These are phyloP conservation scores for Sporothrix euskadiensis DNA, from an alignment of 2,329 filamentous ascomycete species.

Conservation along the genomic window DNA sequence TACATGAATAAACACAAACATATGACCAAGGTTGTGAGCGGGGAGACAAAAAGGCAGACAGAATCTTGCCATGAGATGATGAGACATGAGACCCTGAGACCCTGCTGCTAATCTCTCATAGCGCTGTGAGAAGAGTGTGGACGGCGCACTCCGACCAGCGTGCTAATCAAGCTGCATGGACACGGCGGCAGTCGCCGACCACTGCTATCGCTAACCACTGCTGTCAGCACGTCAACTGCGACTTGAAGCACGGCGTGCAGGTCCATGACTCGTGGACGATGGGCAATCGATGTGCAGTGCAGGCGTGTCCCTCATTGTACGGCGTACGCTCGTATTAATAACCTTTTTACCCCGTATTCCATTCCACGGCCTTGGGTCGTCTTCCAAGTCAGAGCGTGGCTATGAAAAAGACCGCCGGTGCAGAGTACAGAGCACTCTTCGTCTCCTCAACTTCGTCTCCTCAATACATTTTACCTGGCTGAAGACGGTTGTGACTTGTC, in stretches of 20 bases:
- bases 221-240: conserved; percentile 15
- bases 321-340: neutral
- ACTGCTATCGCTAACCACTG: too few species aligned
- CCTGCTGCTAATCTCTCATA: neutral
- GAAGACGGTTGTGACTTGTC: neutral
- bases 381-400: neutral
- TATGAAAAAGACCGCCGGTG: neutral
- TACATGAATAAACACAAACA: too few species aligned
- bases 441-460: neutral
- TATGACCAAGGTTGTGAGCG: neutral
- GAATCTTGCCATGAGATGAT: neutral
- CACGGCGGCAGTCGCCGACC: neutral
- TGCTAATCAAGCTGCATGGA: neutral
- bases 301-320: neutral
- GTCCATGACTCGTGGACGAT: conserved; percentile 20
- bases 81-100: neutral
- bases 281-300: neutral
- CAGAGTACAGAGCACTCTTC: neutral
- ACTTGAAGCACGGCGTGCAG: conserved; percentile 18
- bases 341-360: neutral
- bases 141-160: neutral
- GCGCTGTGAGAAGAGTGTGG: neutral
- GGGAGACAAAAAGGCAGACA: neutral
- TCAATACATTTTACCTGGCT: neutral
- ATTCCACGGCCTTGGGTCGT: neutral